Percentiles rank a stretch among this genome's conserved stretches.
Conservation (phyloP, 2,329 filamentous ascomycete genomes). For the Phyllachora maydis region DNA sequence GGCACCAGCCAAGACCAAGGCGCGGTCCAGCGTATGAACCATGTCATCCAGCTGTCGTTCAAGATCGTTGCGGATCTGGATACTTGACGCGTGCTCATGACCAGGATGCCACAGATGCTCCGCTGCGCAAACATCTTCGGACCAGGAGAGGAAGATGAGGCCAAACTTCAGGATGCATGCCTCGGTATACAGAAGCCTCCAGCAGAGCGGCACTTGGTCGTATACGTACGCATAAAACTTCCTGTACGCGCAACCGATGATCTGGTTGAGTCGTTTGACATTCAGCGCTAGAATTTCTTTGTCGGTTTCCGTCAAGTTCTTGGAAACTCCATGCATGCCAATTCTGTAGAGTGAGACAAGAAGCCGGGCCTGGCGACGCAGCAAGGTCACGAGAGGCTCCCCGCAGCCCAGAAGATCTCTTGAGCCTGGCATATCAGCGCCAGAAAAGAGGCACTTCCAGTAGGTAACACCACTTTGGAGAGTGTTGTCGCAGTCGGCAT, state of each 20-base stretch:
- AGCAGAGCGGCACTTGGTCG: constrained; percentile 42
- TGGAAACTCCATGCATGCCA: constrained; percentile 1
- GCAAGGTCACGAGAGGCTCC: constrained; percentile 5
- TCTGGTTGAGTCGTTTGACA: constrained; percentile 26
- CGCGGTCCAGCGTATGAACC: constrained; percentile 51
- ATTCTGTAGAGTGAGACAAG: constrained; percentile 4
- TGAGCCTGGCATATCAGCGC: background rate
- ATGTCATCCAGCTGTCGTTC: too few species aligned
- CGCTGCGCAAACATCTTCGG: constrained; percentile 2
- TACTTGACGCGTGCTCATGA: background rate
- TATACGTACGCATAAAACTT: constrained; percentile 54
- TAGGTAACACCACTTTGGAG: background rate
- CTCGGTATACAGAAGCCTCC: constrained; percentile 54
- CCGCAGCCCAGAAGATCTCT: constrained; percentile 4
- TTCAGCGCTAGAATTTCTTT: constrained; percentile 10
- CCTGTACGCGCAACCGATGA: constrained; percentile 36
- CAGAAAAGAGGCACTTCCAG: background rate
- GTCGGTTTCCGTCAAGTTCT: constrained; percentile 1
- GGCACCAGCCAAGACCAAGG: constrained; percentile 54
- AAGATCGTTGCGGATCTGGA: constrained; percentile 14
- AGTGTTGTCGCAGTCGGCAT: constrained; percentile 3
- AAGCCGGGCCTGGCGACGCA: constrained; percentile 5
- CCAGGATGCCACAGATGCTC: too few species aligned
- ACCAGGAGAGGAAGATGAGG: constrained; percentile 10
- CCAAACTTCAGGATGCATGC: constrained; percentile 43